Percentiles rank a stretch among this genome's conserved stretches.
phyloP scores from a whole-genome alignment of 2,329 filamentous ascomycete genomes.

The Penicillium sp. region DNA sequence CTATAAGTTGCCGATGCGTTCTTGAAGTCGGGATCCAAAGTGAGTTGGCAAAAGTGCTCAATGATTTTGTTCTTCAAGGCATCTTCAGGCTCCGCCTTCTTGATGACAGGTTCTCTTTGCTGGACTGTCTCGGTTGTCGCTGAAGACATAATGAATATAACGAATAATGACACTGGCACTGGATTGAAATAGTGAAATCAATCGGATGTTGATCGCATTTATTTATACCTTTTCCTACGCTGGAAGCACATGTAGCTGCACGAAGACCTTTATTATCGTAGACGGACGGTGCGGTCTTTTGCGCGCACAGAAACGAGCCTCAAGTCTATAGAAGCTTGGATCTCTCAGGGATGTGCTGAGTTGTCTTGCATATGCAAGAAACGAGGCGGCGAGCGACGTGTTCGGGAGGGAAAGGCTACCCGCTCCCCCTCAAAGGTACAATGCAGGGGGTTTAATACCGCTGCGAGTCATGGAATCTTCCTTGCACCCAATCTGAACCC shows the following conservation, averaged over 20 bases:
- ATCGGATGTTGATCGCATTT: neutral
- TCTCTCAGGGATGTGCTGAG: neutral
- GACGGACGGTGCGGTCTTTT: constrained; percentile 2
- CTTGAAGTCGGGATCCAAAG: constrained; percentile 6
- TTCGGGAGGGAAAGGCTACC: constrained; percentile 3
- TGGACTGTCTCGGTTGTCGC: constrained; percentile 1
- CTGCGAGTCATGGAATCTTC: constrained; percentile 1
- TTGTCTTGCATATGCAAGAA: constrained; percentile 1
- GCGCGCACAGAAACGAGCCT: constrained; percentile 1
- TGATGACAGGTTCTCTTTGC: constrained; percentile 2
- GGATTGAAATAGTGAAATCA: constrained; percentile 2
- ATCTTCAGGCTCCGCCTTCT: constrained; percentile 4
- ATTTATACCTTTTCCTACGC: constrained; percentile 4
- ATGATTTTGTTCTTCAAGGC: constrained; percentile 5
- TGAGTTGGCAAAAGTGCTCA: constrained; percentile 3
- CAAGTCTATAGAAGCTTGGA: constrained; percentile 2
- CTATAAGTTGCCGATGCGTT: constrained; percentile 5
- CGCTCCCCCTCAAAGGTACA: constrained; percentile 1
- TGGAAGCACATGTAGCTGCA: constrained; percentile 3
- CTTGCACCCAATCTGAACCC: neutral
- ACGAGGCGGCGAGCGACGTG: constrained; percentile 1
- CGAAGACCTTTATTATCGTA: neutral
- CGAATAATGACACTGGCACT: neutral
- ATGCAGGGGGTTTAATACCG: constrained; percentile 3
- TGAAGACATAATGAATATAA: constrained; percentile 7